These are phyloP conservation scores for Hyaloperonospora brassicae DNA, from an alignment of 352 stramenopile genomes.

Conservation along the genomic window DNA sequence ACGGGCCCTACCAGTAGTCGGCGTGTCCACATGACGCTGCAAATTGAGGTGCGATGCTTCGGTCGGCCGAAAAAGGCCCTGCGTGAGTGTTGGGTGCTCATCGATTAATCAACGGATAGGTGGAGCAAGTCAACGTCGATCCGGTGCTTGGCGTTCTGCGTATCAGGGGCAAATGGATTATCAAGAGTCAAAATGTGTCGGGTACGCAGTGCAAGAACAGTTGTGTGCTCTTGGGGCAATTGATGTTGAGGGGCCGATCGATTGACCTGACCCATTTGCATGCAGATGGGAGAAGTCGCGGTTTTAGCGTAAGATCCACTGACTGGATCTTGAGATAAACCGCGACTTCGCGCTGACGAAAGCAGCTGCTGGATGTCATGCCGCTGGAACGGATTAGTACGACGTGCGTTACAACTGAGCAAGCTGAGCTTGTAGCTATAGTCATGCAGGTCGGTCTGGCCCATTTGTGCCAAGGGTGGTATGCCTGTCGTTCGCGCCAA, in stretches of 20 bases:
- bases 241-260: background rate
- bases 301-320: conserved; percentile 86
- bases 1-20: conserved; percentile 93
- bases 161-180: conserved; percentile 91
- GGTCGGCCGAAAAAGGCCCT: background rate
- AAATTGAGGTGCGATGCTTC: conserved; percentile 67
- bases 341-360: conserved; percentile 95
- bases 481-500: conserved; percentile 31
- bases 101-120: conserved; percentile 26
- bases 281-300: conserved; percentile 61
- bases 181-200: conserved; percentile 92
- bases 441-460: conserved; percentile 94
- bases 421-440: conserved; percentile 93
- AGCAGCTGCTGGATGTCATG: conserved; percentile 93
- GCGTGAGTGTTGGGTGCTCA: background rate
- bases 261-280: background rate
- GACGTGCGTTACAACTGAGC: conserved; percentile 89
- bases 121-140: conserved; percentile 97
- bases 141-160: conserved; percentile 87
- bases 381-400: conserved; percentile 94
- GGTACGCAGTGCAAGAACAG: conserved; percentile 29
- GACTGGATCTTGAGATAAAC: conserved; percentile 95
- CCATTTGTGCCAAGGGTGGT: conserved; percentile 92
- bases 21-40: conserved; percentile 92
- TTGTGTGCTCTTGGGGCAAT: background rate